Evolutionary conservation across 805 yeast genomes (phyloP).

Genomic region (Yamadazyma scolyti): DNA sequence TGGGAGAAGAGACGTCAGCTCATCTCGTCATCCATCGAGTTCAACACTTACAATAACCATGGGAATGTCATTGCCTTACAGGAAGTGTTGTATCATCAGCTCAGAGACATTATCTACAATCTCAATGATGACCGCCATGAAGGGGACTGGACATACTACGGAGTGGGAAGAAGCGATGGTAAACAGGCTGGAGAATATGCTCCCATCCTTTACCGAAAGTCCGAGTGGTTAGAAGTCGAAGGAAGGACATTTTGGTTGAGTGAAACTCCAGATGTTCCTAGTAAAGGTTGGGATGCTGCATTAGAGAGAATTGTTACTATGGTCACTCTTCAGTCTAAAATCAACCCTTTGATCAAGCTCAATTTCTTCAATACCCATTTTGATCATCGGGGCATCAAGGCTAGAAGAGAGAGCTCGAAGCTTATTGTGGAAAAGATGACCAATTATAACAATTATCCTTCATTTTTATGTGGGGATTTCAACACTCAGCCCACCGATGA

Average conservation of each 20-base stretch:
- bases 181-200: constrained; percentile 28
- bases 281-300: constrained; percentile 43
- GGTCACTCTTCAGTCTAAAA: constrained; percentile 28
- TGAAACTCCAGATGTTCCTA: constrained; percentile 43
- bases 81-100: constrained; percentile 41
- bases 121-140: constrained; percentile 20
- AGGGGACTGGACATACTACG: constrained; percentile 32
- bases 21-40: constrained; percentile 23
- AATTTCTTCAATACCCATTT: constrained; percentile 41
- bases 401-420: constrained; percentile 30
- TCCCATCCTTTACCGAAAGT: constrained; percentile 29
- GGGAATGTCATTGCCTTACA: constrained; percentile 39
- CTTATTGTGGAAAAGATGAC: constrained; percentile 33
- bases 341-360: constrained; percentile 24
- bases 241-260: constrained; percentile 38
- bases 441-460: constrained; percentile 26
- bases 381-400: constrained; percentile 37
- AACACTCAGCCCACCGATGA: constrained; percentile 40
- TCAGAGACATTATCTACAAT: constrained; percentile 23
- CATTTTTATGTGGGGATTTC: constrained; percentile 41
- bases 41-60: constrained; percentile 17
- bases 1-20: constrained; percentile 42
- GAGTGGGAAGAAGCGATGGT: constrained; percentile 36
- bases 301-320: constrained; percentile 37
- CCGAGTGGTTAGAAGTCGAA: constrained; percentile 30